phyloP scores from a whole-genome alignment of 129 eudicot genomes.

The Lonicera japonica region DNA sequence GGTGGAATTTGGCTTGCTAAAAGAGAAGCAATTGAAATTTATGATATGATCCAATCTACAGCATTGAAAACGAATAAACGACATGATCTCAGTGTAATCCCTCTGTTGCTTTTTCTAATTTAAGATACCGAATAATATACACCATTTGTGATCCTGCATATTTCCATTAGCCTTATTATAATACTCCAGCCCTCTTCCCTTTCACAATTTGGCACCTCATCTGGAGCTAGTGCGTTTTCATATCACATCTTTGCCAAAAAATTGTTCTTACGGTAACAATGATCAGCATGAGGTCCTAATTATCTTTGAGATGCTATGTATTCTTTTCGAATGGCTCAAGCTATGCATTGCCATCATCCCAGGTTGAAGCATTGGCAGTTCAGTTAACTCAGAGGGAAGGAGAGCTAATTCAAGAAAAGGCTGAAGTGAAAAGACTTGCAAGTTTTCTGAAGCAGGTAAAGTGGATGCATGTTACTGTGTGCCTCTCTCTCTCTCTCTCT shows the following conservation, averaged over 20 bases:
- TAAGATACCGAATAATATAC: neutral
- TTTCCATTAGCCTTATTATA: no score
- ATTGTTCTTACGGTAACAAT: neutral
- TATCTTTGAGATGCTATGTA: neutral
- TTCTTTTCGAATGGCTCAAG: neutral
- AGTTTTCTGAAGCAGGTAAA: constrained; percentile 66
- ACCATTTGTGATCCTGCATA: no score
- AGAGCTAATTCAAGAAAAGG: constrained; percentile 76
- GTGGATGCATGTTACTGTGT: neutral
- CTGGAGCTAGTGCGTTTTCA: neutral
- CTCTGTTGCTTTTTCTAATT: no score
- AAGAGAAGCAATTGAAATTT: no score
- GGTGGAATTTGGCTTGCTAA: no score
- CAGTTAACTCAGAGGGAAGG: constrained; percentile 89
- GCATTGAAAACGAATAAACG: neutral
- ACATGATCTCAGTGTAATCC: neutral
- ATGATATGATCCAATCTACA: no score
- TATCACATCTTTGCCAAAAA: neutral
- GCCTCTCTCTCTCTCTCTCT: no score
- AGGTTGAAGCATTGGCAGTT: constrained; percentile 93
- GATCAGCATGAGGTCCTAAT: neutral
- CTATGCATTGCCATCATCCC: neutral
- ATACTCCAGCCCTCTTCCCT: neutral
- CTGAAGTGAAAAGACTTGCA: constrained; percentile 73
- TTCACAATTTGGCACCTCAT: neutral